Conservation (phyloP, 148 eudicot genomes). For the Silene conica region DNA sequence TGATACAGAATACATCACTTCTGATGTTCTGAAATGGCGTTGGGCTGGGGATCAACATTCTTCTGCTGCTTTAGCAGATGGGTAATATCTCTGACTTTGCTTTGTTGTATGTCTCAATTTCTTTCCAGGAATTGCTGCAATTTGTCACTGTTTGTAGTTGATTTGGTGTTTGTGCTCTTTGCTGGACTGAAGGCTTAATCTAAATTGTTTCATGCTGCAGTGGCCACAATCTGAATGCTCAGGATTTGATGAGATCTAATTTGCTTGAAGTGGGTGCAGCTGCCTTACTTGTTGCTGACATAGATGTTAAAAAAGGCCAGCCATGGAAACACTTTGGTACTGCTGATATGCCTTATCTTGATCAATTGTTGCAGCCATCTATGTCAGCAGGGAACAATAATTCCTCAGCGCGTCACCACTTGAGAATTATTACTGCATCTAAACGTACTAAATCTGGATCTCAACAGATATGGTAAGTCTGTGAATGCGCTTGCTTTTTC, state of each 20-base stretch:
- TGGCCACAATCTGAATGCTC: constrained; percentile 50
- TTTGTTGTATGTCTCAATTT: background rate
- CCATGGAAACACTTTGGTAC: constrained; percentile 80
- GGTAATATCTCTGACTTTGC: constrained; percentile 41
- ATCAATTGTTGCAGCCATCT: constrained; percentile 91
- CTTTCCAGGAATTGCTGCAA: background rate
- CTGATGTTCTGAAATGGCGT: constrained; percentile 89
- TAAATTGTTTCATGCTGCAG: constrained; percentile 37
- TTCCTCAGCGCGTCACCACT: constrained; percentile 79
- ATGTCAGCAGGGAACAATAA: constrained; percentile 72
- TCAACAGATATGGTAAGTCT: constrained; percentile 72
- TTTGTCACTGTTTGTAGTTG: background rate
- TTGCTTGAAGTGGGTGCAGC: constrained; percentile 97
- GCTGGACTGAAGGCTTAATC: constrained; percentile 13
- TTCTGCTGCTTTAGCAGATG: constrained; percentile 48
- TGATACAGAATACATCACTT: constrained; percentile 62
- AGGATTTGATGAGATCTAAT: constrained; percentile 57
- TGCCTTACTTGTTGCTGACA: constrained; percentile 82
- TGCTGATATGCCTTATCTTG: constrained; percentile 90
- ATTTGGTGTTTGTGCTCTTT: constrained; percentile 10
- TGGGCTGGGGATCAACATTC: constrained; percentile 74
- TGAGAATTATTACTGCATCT: constrained; percentile 87
- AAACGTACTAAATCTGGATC: constrained; percentile 79
- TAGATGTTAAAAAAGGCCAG: constrained; percentile 80
- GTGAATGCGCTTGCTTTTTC: background rate